Evolutionary conservation across 805 yeast species (phyloP).

Genomic region (Yamadazyma insecticola): DNA sequence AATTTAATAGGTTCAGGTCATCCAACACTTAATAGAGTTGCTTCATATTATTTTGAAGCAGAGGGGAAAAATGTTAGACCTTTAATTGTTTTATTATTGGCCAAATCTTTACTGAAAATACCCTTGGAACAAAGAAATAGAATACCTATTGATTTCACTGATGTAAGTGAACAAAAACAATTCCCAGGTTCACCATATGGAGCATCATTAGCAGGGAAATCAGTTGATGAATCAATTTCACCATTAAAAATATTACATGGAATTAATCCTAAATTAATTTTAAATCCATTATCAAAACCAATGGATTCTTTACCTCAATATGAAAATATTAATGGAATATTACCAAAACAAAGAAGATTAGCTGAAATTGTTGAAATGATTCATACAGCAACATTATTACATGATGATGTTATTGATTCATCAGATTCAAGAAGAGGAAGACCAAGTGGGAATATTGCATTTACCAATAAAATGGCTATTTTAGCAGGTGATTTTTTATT

Average conservation of each 20-base stretch:
- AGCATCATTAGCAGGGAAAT: constrained; percentile 55
- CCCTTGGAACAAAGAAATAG: constrained; percentile 67
- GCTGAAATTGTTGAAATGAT: constrained; percentile 99
- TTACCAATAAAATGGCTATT: constrained; percentile 95
- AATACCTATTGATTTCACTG: constrained; percentile 54
- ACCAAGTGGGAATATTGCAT: constrained; percentile 89
- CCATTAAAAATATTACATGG: constrained; percentile 86
- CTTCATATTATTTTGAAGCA: constrained; percentile 92
- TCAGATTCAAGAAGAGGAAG: constrained; percentile 86
- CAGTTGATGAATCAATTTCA: constrained; percentile 60
- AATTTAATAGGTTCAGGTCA: constrained; percentile 87
- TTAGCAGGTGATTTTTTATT: constrained; percentile 93
- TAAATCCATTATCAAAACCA: constrained; percentile 81
- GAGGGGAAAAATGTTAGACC: constrained; percentile 97
- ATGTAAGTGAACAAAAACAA: constrained; percentile 63
- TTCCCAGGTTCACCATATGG: constrained; percentile 53
- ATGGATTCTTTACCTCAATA: constrained; percentile 64
- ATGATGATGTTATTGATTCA: constrained; percentile 94
- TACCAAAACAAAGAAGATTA: constrained; percentile 90
- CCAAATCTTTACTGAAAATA: constrained; percentile 74
- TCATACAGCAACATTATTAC: constrained; percentile 91
- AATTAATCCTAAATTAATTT: constrained; percentile 74
- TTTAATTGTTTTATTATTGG: constrained; percentile 73
- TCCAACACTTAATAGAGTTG: constrained; percentile 85
- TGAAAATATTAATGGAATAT: constrained; percentile 63